Base-by-base conservation (phyloP, 495 filamentous ascomycete species). In the Penicillium cinerascens region DNA sequence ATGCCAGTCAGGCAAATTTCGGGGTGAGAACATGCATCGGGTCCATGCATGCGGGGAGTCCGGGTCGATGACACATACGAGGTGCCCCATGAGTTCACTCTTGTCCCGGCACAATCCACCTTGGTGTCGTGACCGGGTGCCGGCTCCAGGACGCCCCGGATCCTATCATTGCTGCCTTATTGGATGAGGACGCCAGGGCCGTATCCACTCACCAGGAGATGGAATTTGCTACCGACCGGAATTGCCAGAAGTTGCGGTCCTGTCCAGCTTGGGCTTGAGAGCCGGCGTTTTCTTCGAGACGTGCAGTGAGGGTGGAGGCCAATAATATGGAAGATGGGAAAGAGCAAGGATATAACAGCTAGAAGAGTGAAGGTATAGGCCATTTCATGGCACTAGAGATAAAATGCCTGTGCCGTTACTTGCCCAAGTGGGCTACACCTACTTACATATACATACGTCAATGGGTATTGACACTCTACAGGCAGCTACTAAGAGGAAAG, bases 1-100 rank as follows among this genome's bases (percentile, higher is more conserved):
- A 56, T 17, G 9, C 48, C 20, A 56, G 27, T 37, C 49, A 56
- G 25, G 40, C 2, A 29, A 48, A 47, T 18, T 56, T 49, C 27
- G 37, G 38, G 1, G 48, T 17, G 9, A 52, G 38, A 17, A 44
- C 18, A 56, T 22, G 39, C 44, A 49, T 10, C 52, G 43, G 16
- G 43, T 26, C 26, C 20, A 51, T 4, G 54, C 27, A 11, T 51
- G 7, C 8, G 25, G 20, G 10, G 13, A 26, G 21, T 37, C 39
- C 5, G 49, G 48, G 18, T 46, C 33, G 16, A 56, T 37, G n/a
- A 56, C 54, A 27, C 26, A 47, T 18, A 36, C 44, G 26, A 47
- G 21, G 26, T 47, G 27, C 27, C 27, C 44, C 44, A 36, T 18
- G 27, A 47, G 44, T 17, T 47, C 44, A 11, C 13, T 17, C 25